Conservation (phyloP, 108 stramenopile species). For the Seminavis robusta region DNA sequence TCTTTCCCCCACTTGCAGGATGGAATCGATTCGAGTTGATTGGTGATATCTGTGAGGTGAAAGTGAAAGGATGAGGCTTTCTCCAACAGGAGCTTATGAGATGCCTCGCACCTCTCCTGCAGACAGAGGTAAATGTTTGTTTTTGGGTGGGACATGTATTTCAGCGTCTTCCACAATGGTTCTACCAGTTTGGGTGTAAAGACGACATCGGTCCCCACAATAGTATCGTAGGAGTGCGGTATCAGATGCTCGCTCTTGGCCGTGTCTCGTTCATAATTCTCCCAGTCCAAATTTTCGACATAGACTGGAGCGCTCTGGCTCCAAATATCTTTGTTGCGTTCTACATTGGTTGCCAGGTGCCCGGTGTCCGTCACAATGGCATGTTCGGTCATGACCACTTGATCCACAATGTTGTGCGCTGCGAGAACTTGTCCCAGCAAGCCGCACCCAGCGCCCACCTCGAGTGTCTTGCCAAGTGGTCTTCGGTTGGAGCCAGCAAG, state of each 20-base stretch:
- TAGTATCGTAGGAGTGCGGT: conserved; percentile 59
- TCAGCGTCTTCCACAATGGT: conserved; percentile 55
- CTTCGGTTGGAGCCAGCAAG: background rate
- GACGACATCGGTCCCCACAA: conserved; percentile 75
- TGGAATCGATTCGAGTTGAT: too few relatives aligned
- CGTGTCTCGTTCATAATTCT: conserved; percentile 40
- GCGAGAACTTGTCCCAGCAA: conserved; percentile 50
- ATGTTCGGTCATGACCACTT: too few relatives aligned
- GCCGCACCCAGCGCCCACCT: conserved; percentile 69
- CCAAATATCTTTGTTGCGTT: conserved; percentile 45
- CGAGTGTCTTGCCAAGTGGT: conserved; percentile 1
- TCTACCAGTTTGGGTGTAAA: conserved; percentile 56
- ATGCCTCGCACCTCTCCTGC: too few relatives aligned
- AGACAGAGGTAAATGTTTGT: conserved; percentile 58
- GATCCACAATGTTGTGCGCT: conserved; percentile 14
- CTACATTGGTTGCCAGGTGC: conserved; percentile 49
- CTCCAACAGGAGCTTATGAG: too few relatives aligned
- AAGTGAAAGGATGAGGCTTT: too few relatives aligned
- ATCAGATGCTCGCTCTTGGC: conserved; percentile 19
- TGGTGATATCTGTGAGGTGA: too few relatives aligned
- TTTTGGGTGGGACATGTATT: conserved; percentile 31
- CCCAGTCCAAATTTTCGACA: conserved; percentile 51
- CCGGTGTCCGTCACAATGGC: conserved; percentile 60
- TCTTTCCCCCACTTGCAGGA: too few relatives aligned
- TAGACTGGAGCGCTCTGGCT: too few relatives aligned